Base-by-base conservation (phyloP, 2,329 filamentous ascomycete genomes). In the Nigrospora sphaerica region DNA sequence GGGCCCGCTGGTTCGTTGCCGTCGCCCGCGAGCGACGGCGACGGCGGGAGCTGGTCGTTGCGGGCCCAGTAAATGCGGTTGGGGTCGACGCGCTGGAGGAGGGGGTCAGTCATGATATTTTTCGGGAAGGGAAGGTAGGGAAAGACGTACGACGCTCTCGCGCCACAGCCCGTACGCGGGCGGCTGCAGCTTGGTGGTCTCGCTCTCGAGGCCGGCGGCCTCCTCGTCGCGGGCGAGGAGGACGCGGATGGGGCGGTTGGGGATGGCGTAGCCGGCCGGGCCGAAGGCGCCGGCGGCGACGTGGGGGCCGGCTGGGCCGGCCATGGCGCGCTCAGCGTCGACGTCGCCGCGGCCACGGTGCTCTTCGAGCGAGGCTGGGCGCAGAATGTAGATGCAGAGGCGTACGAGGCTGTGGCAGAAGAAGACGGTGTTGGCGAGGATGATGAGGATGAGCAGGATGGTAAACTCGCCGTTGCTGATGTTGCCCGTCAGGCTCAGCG, bases 141-240 rank as follows among this genome's bases (percentile, higher is more conserved):
- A 23, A 2, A 38, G 41, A 81, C 83, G 64, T 75, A 88, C 84
- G 65, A 93, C 87, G 58, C 85, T 92, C 63, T 84, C 83, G 44
- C 88, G 75, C 87, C 88, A 95, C 1, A 89, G 69, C 0, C 90
- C 90, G 60, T 95, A 95, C 2, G 88, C 88, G 0, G 91, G 90
- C 4, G 91, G 90, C 10, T 82, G 80, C 17, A 74, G 53, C 55
- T 82, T 81, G 37, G 69, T 67, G 0, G 75, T 68, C 48, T 80
- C 75, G 43, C 72, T 77, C 47, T 78, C 74, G 45, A 74, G 62
- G 4, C 75, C 78, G 2, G 70, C 75, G 16, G 79, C 77, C 57
- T 90, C 87, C 57, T 91, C 86, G 58, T 93, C 88, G 36, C 80
- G 75, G 2, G 82, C 81, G 39, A 92, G 73, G 16, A 86, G 78